A percentile compares a stretch with the other conserved stretches of the same genome.
Conservation (phyloP, 179 eudicot genomes). For the Gypsophila paniculata region DNA sequence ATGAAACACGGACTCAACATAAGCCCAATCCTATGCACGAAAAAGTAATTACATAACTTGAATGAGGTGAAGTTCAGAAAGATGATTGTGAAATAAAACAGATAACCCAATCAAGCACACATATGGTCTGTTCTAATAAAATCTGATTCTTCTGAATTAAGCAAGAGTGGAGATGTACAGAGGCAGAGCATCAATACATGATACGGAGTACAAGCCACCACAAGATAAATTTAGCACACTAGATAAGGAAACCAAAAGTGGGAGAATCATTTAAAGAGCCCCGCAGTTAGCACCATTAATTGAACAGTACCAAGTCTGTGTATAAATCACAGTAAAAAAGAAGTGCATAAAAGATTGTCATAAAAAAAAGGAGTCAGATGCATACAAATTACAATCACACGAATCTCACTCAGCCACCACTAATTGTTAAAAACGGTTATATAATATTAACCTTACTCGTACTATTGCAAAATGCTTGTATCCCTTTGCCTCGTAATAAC, state of each 20-base stretch:
- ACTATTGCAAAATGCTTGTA: neutral
- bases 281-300: neutral
- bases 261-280: neutral
- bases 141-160: neutral
- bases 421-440: neutral
- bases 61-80: constrained; percentile 1
- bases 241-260: neutral
- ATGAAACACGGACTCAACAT: neutral
- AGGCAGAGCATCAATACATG: neutral
- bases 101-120: neutral
- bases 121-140: neutral
- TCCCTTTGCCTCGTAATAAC: neutral
- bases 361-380: neutral
- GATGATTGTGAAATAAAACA: constrained; percentile 10
- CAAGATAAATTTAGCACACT: neutral
- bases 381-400: neutral
- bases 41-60: neutral
- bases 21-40: neutral
- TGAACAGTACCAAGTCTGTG: neutral
- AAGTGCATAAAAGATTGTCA: neutral
- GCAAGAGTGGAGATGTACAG: constrained; percentile 7
- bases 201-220: constrained; percentile 3
- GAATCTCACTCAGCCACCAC: neutral
- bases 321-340: neutral
- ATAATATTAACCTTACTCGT: neutral